phyloP scores from a whole-genome alignment of 179 eudicot genomes.

The Monotropa hypopitys region DNA sequence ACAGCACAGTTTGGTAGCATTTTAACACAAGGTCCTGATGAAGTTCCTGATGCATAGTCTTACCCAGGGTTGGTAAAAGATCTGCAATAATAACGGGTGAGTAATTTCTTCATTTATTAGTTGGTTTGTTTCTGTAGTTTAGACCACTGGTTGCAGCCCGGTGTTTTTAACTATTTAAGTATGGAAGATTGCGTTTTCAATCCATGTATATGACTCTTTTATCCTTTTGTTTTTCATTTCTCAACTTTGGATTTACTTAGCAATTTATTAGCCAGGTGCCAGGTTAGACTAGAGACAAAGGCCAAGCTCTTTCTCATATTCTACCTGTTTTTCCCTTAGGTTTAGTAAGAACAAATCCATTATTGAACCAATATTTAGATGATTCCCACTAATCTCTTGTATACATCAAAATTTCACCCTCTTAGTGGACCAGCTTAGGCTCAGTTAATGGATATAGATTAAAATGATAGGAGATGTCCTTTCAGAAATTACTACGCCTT shows the following conservation, averaged over 20 bases:
- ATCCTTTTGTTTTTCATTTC: not conserved
- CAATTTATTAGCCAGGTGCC: not conserved
- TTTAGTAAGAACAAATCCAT: too few species aligned
- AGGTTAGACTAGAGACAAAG: not conserved
- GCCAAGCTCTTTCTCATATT: too few species aligned
- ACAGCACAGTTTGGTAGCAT: constrained; percentile 8
- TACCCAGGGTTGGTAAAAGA: not conserved
- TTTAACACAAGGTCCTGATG: constrained; percentile 9
- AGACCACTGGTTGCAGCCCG: not conserved
- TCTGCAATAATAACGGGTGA: not conserved
- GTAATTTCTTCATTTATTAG: not conserved
- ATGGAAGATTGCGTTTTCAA: not conserved
- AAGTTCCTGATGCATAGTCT: not conserved
- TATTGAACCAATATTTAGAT: too few species aligned
- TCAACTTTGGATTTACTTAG: not conserved
- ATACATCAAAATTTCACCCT: too few species aligned
- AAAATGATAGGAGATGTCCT: too few species aligned
- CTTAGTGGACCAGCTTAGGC: too few species aligned
- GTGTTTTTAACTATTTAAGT: not conserved
- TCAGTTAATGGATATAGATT: too few species aligned
- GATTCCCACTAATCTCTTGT: too few species aligned
- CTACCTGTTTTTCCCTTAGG: too few species aligned
- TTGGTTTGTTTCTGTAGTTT: not conserved
- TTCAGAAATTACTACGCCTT: too few species aligned
- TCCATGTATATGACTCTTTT: not conserved